Base-by-base conservation (phyloP, 345 rosid species). In the Gossypium longicalyx region DNA sequence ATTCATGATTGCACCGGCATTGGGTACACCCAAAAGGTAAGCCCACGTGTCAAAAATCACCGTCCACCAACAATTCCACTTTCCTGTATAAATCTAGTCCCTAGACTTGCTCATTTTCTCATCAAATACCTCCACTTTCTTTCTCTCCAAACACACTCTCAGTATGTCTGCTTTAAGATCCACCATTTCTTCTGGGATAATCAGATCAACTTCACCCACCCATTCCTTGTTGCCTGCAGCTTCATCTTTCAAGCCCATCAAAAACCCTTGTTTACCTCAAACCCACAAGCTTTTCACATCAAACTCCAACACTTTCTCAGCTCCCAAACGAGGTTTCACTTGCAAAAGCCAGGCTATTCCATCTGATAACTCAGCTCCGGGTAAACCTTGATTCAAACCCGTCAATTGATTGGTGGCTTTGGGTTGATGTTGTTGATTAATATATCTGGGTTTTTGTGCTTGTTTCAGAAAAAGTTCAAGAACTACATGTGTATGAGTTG, bases 401-500 rank as follows among this genome's bases (percentile, higher is more conserved):
- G 4, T 19, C 27, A 19, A 9, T 38, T 15, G 2, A 29, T 15
- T 34, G 13, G 23, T 2, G 10, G 2, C 1, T 11, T 20, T 7
- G 2, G 17, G 5, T 9, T n/a, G 53, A 56, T 19, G 65, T 34
- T 51, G 25, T 49, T 63, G 9, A 22, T 20, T 20, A 16, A 9
- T 25, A 60, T 15, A 2, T n/a, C 44, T 38, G 4, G 44, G 69
- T 2, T 12, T 43, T 64, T 9, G 3, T 41, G 41, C 1, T 43
- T n/a, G 25, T n/a, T 41, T 2, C 59, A 79, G 89, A 53, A 7
- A 75, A 80, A 48, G 84, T 86, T 13, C 88, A 88, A 67, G 87
- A 86, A 70, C 81, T 88, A 16, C 43, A 48, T 49, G 87, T 86
- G 4, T 88, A 88, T 48, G 91, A 88, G 78, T 77, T 88, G 60